Evolutionary conservation across 2,329 filamentous ascomycete genomes (phyloP), one percentile per base, ranked within the genome.

Genomic region (Parascedosporium putredinis): DNA sequence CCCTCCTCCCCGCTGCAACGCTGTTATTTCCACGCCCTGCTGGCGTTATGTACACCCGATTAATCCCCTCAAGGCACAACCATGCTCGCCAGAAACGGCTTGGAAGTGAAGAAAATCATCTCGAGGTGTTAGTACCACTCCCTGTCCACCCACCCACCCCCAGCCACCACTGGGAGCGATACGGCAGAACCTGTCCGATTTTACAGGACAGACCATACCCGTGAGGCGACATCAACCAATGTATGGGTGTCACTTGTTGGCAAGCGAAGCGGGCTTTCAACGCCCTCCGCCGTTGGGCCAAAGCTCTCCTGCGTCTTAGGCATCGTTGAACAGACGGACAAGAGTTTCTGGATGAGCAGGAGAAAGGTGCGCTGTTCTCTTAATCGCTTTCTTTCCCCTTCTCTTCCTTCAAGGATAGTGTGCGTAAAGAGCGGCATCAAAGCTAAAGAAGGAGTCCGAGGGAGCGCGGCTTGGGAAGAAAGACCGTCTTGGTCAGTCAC

Each of bases 1-100:
- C 25, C 47, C 25, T 38, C 34, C 36, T 42, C 16, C 47, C 34
- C 31, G 47, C 34, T 49, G 42, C 47, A 36, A 49, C 47, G 9
- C 47, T 49, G 24, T 42, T 49, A 22, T 16, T 33, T 36, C 24
- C 47, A 49, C 47, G 10, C 47, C 47, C 47, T 36, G 24, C 45
- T 20, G 20, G 14, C 29, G n/a, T 16, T 23, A 18, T 31, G 22
- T 33, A 34, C 45, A 14, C 29, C 45, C 33, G 29, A 29, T 31
- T 47, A 22, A 33, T 47, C 27, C 45, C 18, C 14, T 34, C 29
- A 34, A 24, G 33, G 25, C 45, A 33, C 27, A 20, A 31, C 45
- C 45, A 33, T 34, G n/a, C 27, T 29, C 27, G 34, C 45, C 29
- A 36, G 7, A 47, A 47, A 47, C 12, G 45, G 27, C 45, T 18